Evolutionary conservation across 208 protist species (phyloP), one percentile per base, ranked within the genome.

Genomic region (Lotmaria passim): DNA sequence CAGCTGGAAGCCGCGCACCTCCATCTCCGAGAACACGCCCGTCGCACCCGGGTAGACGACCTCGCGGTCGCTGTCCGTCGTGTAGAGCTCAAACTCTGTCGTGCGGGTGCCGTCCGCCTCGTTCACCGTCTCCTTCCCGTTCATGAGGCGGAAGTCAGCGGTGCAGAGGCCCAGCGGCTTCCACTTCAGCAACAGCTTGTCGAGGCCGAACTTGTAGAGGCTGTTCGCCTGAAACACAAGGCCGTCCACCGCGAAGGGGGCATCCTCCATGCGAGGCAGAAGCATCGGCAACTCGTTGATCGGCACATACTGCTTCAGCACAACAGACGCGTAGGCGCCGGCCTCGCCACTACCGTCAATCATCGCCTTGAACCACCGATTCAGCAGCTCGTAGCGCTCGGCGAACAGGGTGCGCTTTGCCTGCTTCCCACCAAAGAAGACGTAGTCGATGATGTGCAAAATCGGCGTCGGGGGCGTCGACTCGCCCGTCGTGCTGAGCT

Each of bases 151-250:
- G 63, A 96, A 94, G 67, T 96, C 91, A 1, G 78, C 91, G 30
- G 89, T 94, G 79, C 91, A 96, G 23, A 89, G 71, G 19, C 81
- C 66, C 50, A 87, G 53, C n/a, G 91, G 89, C 70, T 96, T 96
- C 91, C 91, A 96, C 65, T 96, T 96, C 50, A 86, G 60, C 61
- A 96, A 71, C 19, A 71, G 59, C 61, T 82, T 87, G 75, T 96
- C 91, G 0, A 68, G 24, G 7, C 89, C 89, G 59, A 83, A 91
- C 60, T 77, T 76, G 73, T 96, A 96, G 39, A 79, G 28, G 24
- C 76, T 72, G 58, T 82, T 84, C 65, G 89, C 78, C 75, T 96
- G 91, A 59, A 96, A 94, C 7, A 96, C 81, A 15, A 96, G 72
- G 38, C 91, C 91, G 58, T 96, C 91, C 51, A 93, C 80, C 1